A percentile compares a stretch with the other conserved stretches of the same genome.
These are phyloP conservation scores for Coemansia sp. DNA, from an alignment of 192 early-diverging fungal genomes.

Conservation along the genomic window DNA sequence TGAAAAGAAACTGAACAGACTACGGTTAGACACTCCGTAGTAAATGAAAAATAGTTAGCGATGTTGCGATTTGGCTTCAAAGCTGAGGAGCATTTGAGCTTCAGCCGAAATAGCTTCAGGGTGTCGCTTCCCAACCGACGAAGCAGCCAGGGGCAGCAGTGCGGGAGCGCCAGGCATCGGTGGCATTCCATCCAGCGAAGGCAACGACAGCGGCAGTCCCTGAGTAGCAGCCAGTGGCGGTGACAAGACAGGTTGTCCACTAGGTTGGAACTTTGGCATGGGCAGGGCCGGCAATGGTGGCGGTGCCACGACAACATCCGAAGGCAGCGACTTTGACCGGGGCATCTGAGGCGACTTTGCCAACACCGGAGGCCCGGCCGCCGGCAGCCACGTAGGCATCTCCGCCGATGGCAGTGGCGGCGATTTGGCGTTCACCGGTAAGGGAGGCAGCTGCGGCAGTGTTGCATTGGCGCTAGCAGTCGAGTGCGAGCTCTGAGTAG, in stretches of 20 bases:
- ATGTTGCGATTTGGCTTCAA: conserved; percentile 19
- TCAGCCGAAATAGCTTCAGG: conserved; percentile 34
- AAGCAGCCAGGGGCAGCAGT: not conserved
- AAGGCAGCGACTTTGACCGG: conserved; percentile 16
- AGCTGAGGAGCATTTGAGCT: conserved; percentile 48
- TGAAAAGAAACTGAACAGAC: no score
- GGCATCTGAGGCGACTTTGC: conserved; percentile 18
- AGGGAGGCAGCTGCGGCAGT: conserved; percentile 18
- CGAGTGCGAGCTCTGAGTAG: not conserved
- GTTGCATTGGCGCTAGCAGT: not conserved
- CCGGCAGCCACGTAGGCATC: conserved; percentile 37
- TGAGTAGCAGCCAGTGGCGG: not conserved
- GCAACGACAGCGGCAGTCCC: conserved; percentile 9
- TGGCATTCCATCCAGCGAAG: conserved; percentile 7
- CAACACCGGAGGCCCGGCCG: not conserved
- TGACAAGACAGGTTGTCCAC: not conserved
- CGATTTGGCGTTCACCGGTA: conserved; percentile 17
- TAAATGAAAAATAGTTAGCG: not conserved
- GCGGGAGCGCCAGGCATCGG: conserved; percentile 1
- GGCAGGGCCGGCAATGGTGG: conserved; percentile 32
- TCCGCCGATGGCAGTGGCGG: conserved; percentile 33
- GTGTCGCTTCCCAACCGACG: not conserved
- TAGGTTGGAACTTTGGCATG: conserved; percentile 47
- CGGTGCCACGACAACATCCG: not conserved
- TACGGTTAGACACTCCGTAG: no score